Conservation (phyloP, 1,284 basidiomycete genomes). For the Filobasidium uniguttulatum region DNA sequence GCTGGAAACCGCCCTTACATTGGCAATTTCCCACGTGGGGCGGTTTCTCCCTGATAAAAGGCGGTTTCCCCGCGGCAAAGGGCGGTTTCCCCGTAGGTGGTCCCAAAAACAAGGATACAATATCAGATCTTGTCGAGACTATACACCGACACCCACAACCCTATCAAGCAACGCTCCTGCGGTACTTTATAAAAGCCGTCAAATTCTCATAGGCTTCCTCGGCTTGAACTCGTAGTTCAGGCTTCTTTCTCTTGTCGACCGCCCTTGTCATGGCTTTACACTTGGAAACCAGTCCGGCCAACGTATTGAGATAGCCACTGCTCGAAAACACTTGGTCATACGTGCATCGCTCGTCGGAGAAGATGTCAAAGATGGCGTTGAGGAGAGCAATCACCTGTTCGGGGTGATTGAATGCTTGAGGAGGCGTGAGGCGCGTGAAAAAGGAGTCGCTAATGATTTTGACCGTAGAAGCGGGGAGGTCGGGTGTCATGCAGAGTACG, state of each 20-base stretch:
- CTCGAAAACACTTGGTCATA: constrained; percentile 67
- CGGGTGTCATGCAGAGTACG: constrained; percentile 56
- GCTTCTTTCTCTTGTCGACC: constrained; percentile 42
- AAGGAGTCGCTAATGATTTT: constrained; percentile 39
- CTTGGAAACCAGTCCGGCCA: constrained; percentile 46
- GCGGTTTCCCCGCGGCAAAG: no score
- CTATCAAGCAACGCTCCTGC: constrained; percentile 39
- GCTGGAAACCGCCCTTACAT: no score
- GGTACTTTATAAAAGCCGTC: constrained; percentile 74
- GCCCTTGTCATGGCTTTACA: constrained; percentile 43
- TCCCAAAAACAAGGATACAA: no score
- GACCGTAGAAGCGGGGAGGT: constrained; percentile 53
- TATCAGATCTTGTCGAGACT: no score
- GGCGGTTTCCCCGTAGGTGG: no score
- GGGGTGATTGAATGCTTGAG: constrained; percentile 32
- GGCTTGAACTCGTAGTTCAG: constrained; percentile 34
- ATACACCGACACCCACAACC: no score
- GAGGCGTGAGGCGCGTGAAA: constrained; percentile 16
- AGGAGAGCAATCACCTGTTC: constrained; percentile 68
- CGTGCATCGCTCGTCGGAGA: constrained; percentile 70
- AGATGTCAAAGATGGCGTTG: constrained; percentile 85
- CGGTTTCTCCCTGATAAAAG: no score
- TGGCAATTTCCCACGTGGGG: no score
- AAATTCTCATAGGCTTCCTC: constrained; percentile 58
- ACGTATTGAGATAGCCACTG: constrained; percentile 43